phyloP scores from a whole-genome alignment of 1,139 yeast genomes.

The Hyphopichia pseudoburtonii region DNA sequence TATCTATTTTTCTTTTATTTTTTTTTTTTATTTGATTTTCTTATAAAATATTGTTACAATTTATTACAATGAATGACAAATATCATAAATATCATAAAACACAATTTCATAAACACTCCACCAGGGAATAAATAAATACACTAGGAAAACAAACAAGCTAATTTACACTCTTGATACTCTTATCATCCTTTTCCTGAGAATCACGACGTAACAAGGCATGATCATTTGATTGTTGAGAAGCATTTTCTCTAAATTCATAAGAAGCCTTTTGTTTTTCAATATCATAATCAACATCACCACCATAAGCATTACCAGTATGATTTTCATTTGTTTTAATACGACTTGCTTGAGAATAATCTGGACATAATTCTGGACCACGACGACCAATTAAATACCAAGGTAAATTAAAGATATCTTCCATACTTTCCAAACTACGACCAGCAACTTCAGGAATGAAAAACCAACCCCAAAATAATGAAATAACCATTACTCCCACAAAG shows the following conservation, averaged over 20 bases:
- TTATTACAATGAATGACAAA: no score
- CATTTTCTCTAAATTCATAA: constrained; percentile 2
- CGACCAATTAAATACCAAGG: constrained; percentile 50
- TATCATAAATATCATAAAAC: no score
- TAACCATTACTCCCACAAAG: constrained; percentile 34
- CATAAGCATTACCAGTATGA: constrained; percentile 19
- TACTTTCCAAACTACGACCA: constrained; percentile 40
- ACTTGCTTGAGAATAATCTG: constrained; percentile 39
- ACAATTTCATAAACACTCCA: no score
- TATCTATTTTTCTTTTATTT: no score
- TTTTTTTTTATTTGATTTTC: no score
- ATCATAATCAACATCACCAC: constrained; percentile 18
- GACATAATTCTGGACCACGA: constrained; percentile 40
- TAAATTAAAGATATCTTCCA: constrained; percentile 45
- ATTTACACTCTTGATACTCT: neutral
- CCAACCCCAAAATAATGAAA: constrained; percentile 41
- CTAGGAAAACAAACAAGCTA: no score
- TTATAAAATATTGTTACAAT: no score
- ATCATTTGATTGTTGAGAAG: neutral
- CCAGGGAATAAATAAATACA: no score
- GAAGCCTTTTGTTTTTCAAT: constrained; percentile 12
- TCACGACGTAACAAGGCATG: neutral
- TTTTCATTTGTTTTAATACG: constrained; percentile 13
- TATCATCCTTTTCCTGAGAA: neutral
- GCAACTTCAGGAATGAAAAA: constrained; percentile 43